Evolutionary conservation across 495 filamentous ascomycete genomes (phyloP).

Genomic region (Trichoderma virens): DNA sequence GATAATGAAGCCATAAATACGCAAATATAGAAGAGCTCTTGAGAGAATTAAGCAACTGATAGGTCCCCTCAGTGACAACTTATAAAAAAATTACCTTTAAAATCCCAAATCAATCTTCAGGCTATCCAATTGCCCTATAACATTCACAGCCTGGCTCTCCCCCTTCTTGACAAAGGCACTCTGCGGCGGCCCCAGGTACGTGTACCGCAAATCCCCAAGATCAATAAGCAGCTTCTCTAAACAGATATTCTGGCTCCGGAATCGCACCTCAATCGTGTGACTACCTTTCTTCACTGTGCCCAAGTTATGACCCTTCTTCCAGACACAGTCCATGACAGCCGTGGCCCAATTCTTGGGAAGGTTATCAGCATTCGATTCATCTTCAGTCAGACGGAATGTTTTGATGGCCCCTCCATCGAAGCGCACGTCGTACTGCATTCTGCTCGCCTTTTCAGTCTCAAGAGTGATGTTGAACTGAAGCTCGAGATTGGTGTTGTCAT

Average conservation of each 20-base stretch:
- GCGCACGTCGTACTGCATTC: slow-evolving; percentile 8
- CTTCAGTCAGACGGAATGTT: slow-evolving; percentile 3
- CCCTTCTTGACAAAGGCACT: not conserved
- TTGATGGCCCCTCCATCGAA: not conserved
- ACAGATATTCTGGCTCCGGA: not conserved
- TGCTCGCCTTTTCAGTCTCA: not conserved
- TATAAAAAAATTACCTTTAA: not conserved
- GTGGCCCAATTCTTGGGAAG: not conserved
- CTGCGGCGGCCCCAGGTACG: not conserved
- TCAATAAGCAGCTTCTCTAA: slow-evolving; percentile 1
- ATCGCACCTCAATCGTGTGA: not conserved
- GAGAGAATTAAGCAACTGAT: too few species aligned
- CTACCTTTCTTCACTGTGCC: not conserved
- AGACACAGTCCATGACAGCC: not conserved
- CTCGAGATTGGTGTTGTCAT: slow-evolving; percentile 6
- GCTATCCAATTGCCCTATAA: not conserved
- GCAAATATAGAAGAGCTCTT: too few species aligned
- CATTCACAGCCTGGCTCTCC: too few species aligned
- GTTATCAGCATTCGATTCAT: not conserved
- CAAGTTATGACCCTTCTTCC: slow-evolving; percentile 1
- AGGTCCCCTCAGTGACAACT: not conserved
- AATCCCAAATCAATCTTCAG: slow-evolving; percentile 2
- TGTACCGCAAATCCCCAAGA: slow-evolving; percentile 2
- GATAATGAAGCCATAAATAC: too few species aligned
- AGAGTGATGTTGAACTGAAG: slow-evolving; percentile 5